Base-by-base conservation (phyloP, 148 eudicot genomes). In the Diospyros lotus region DNA sequence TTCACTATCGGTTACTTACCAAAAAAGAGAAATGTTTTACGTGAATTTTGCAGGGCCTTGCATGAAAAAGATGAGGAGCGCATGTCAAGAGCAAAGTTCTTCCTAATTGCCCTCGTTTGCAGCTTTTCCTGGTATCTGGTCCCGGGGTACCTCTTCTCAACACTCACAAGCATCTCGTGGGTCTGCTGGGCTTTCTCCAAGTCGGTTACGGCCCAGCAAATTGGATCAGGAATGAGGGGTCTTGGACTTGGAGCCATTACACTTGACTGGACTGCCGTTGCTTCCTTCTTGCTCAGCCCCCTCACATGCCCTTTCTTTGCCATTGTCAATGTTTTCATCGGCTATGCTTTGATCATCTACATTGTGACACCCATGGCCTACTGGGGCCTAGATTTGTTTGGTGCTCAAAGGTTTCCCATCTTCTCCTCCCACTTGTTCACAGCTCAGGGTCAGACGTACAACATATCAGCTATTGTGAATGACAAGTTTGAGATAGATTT, bases 181-280 rank as follows among this genome's bases (percentile, higher is more conserved):
- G 77, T 93, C 40, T 93, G n/a, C n/a, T n/a, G n/a, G n/a, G n/a
- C n/a, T n/a, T n/a, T n/a, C n/a, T n/a, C n/a, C n/a, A n/a, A n/a
- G 98, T 71, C 91, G 45, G 91, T 93, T 58, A 93, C 94, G 9
- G 97, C 95, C 58, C 98, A 94, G 58, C 98, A 94, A 78, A 45
- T 94, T 8, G 98, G 98, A 2, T 94, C 98, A 0, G 98, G 98
- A 68, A 85, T 94, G 88, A 81, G 65, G 55, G 98, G 98, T 40
- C 93, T 91, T 40, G 98, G 98, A 7, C 68, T 94, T 2, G 94
- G 90, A 58, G 93, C 98, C 76, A 6, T 90, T n/a, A 91, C 97
- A 9, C 84, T 94, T 17, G 98, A 94, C 64, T 94, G 98, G 98
- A 54, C 97, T 0, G 90, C 81, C 38, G 95, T 94, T 15, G 91